A percentile compares a stretch with the other conserved stretches of the same genome.
These are phyloP conservation scores for Cercophora scortea DNA, from an alignment of 495 filamentous ascomycete species.

Conservation along the genomic window DNA sequence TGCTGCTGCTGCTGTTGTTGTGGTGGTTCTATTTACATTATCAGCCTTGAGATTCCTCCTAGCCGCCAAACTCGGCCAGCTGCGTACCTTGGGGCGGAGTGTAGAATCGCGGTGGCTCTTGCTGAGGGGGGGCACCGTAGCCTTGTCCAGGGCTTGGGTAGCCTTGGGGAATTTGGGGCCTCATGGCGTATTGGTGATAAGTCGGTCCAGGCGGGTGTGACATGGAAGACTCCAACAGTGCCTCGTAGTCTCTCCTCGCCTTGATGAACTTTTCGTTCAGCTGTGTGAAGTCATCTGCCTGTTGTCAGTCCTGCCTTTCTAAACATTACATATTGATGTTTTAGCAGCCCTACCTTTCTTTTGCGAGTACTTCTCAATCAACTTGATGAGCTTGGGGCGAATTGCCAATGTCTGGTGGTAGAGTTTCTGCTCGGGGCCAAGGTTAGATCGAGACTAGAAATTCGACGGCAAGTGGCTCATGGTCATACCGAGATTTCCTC, in stretches of 20 bases:
- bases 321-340: background rate
- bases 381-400: conserved; percentile 90
- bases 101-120: conserved; percentile 64
- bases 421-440: conserved; percentile 46
- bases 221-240: conserved; percentile 93
- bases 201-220: conserved; percentile 67
- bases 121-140: conserved; percentile 26
- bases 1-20: conserved; percentile 12
- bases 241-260: conserved; percentile 90
- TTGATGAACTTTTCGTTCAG: conserved; percentile 99
- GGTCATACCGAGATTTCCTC: conserved; percentile 77
- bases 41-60: conserved; percentile 12
- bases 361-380: conserved; percentile 98
- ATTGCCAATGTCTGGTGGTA: conserved; percentile 94
- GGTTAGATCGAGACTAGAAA: conserved; percentile 1
- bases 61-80: conserved; percentile 18
- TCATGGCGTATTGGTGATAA: conserved; percentile 58
- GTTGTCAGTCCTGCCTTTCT: background rate
- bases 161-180: conserved; percentile 52
- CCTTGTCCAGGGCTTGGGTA: conserved; percentile 43
- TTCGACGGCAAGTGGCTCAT: background rate
- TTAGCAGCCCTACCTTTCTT: conserved; percentile 74
- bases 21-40: conserved; percentile 26
- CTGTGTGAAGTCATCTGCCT: conserved; percentile 91
- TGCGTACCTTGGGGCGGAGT: conserved; percentile 45